A percentile compares a stretch with the other conserved stretches of the same genome.
phyloP scores from a whole-genome alignment of 768 basidiomycete species.

The Jaapia argillacea region DNA sequence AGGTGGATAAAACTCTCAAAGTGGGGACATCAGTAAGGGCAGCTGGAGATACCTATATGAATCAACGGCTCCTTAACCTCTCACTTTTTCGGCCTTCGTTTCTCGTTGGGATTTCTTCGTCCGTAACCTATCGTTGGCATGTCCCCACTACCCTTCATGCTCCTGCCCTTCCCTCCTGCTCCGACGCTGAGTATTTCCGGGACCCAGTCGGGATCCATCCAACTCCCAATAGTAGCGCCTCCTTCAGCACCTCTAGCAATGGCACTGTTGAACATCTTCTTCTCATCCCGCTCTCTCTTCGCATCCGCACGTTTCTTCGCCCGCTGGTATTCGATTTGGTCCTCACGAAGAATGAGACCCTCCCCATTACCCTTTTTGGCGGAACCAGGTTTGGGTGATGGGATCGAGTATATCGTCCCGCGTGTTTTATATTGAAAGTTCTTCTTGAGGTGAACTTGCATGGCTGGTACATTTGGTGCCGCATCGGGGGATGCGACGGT shows the following conservation, averaged over 20 bases:
- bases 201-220: constrained; percentile 96
- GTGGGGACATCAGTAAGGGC: no score
- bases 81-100: constrained; percentile 45
- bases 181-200: constrained; percentile 68
- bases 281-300: constrained; percentile 70
- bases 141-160: constrained; percentile 38
- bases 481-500: constrained; percentile 66
- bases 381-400: constrained; percentile 79
- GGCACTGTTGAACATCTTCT: constrained; percentile 54
- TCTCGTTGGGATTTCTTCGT: constrained; percentile 83
- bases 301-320: constrained; percentile 73
- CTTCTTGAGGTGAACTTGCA: constrained; percentile 88
- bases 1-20: no score
- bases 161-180: constrained; percentile 62
- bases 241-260: constrained; percentile 37
- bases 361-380: constrained; percentile 78
- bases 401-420: constrained; percentile 89
- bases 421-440: constrained; percentile 93
- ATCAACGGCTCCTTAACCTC: no score
- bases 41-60: no score
- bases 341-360: constrained; percentile 85
- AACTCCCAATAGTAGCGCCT: constrained; percentile 54
- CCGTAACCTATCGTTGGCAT: constrained; percentile 86
- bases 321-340: constrained; percentile 79
- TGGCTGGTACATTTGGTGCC: constrained; percentile 46